These are phyloP conservation scores for Magnaporthales sp. DNA, from an alignment of 2,329 filamentous ascomycete genomes.

Conservation along the genomic window DNA sequence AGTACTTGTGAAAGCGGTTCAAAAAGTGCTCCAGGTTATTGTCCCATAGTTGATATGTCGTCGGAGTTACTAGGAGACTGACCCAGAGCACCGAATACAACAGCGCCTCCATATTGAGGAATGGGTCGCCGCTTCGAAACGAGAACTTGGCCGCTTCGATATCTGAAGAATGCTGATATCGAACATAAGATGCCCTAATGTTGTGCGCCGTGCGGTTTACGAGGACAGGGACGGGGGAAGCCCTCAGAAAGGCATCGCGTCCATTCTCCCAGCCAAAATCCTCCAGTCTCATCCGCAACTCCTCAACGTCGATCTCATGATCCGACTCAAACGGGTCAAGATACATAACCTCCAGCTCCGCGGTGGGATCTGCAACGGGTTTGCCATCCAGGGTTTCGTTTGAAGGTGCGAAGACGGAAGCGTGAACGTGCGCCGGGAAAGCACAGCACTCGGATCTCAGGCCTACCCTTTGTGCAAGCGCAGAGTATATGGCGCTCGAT, in stretches of 20 bases:
- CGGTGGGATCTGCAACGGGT: constrained; percentile 25
- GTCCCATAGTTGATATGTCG: constrained; percentile 42
- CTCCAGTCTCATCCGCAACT: constrained; percentile 52
- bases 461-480: constrained; percentile 64
- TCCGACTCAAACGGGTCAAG: constrained; percentile 72
- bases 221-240: constrained; percentile 57
- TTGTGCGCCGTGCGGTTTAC: constrained; percentile 72
- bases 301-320: constrained; percentile 52
- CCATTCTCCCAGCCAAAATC: constrained; percentile 26
- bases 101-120: constrained; percentile 46
- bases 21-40: constrained; percentile 57
- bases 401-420: constrained; percentile 57
- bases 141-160: constrained; percentile 12
- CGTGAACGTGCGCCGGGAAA: constrained; percentile 80
- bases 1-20: constrained; percentile 54
- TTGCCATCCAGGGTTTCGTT: constrained; percentile 52
- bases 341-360: constrained; percentile 47
- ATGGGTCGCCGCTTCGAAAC: constrained; percentile 39
- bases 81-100: constrained; percentile 72
- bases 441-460: constrained; percentile 71
- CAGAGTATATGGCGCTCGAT: constrained; percentile 79
- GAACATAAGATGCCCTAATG: constrained; percentile 59
- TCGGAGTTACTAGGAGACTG: constrained; percentile 44
- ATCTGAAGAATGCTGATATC: constrained; percentile 32
- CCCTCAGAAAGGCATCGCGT: constrained; percentile 46